Evolutionary conservation across 2,329 filamentous ascomycete genomes (phyloP), one percentile per base, ranked within the genome.

Genomic region (Elsinoe perseae): DNA sequence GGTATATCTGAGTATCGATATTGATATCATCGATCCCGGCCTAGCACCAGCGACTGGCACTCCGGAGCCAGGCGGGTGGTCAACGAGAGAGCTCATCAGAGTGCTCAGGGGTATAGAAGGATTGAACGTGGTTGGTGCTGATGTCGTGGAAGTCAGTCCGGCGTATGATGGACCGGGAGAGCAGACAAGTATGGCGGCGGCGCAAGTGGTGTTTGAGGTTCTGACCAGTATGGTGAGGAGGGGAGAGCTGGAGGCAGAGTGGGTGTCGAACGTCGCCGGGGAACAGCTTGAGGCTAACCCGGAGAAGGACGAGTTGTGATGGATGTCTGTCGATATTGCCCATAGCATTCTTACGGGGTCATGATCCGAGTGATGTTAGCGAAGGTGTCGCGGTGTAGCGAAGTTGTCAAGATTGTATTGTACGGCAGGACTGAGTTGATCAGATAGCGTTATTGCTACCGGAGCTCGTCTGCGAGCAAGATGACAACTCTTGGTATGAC

Each of bases 61-160:
- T 0, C 90, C 90, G 0, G 90, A 95, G 74, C 86, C 89, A 0
- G 90, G 91, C 57, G 90, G 90, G 34, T 95, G 90, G 90, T 93
- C 88, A 4, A 95, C 87, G 18, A 77, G 90, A 53, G 91, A 95
- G 75, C 76, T 95, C 63, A 92, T 95, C 61, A 77, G 86, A 10
- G 89, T 95, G 57, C 71, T 95, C 67, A 77, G 89, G 28, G 89
- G 88, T 0, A 80, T 95, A 40, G 90, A 95, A 73, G 80, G 77
- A 0, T 69, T 95, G 68, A 95, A 95, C 66, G 73, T 95, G 3
- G 87, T 95, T 2, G 91, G 89, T 1, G 91, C 89, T 0, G 91
- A 95, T 71, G 81, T 95, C 50, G 91, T 96, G 4, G 91, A 95
- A 76, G 88, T 95, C 7, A 83, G 85, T 42, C 90, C 90, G 0